phyloP scores from a whole-genome alignment of 257 asterid species.

The Mentha longifolia region DNA sequence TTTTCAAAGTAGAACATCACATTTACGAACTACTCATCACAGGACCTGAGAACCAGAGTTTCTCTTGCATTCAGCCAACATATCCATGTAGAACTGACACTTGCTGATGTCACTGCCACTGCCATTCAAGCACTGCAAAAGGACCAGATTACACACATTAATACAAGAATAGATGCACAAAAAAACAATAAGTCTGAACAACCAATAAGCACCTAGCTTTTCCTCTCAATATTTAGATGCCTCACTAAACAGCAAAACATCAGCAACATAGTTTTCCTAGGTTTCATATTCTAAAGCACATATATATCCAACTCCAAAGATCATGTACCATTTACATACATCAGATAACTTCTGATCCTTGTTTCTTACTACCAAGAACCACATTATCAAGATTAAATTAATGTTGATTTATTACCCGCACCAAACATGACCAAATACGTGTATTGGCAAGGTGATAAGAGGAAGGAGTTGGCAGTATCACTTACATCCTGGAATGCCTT shows the following conservation, averaged over 20 bases:
- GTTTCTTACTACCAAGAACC: neutral
- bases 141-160: conserved; percentile 8
- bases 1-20: neutral
- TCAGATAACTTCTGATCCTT: too few species aligned
- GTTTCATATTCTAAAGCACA: neutral
- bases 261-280: too few species aligned
- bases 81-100: conserved; percentile 79
- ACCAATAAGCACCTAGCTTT: too few species aligned
- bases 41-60: conserved; percentile 63
- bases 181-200: neutral
- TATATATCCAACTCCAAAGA: neutral
- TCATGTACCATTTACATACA: neutral
- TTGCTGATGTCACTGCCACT: conserved; percentile 65
- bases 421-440: too few species aligned
- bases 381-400: neutral
- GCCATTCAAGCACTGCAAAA: conserved; percentile 50
- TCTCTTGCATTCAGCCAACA: conserved; percentile 66
- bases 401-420: neutral
- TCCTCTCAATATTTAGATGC: too few species aligned
- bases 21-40: conserved; percentile 41
- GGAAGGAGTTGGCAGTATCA: too few species aligned
- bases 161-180: neutral
- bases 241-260: neutral
- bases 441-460: neutral
- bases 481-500: conserved; percentile 84